Conservation (phyloP, 1,284 basidiomycete genomes). For the Leccinum fallax region DNA sequence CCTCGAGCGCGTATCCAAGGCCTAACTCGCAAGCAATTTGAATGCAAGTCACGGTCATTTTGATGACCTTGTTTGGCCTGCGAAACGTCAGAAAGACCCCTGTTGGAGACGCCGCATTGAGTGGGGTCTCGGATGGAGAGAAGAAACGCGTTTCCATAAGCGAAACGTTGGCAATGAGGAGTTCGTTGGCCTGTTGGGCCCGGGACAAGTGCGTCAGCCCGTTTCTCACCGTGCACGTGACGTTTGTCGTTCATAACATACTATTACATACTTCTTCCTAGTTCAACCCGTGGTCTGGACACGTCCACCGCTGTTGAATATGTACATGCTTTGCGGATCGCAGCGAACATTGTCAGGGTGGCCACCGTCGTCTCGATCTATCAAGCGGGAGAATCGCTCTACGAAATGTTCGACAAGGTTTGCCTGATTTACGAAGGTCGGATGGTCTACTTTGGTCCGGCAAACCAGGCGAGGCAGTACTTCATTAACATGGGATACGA, state of each 20-base stretch:
- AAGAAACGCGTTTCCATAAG: constrained; percentile 71
- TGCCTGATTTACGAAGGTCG: constrained; percentile 70
- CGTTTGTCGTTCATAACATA: background rate
- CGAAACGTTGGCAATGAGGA: constrained; percentile 49
- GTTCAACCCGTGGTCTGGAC: constrained; percentile 73
- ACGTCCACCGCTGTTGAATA: constrained; percentile 71
- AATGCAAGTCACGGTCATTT: constrained; percentile 50
- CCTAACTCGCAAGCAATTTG: constrained; percentile 47
- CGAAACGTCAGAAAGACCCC: constrained; percentile 58
- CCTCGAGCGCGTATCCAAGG: constrained; percentile 51
- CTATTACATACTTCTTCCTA: constrained; percentile 20
- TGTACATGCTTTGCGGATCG: constrained; percentile 59
- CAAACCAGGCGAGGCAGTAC: constrained; percentile 60
- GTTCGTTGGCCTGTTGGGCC: constrained; percentile 43
- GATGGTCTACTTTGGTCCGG: constrained; percentile 73
- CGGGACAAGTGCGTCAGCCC: constrained; percentile 49
- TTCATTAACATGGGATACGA: constrained; percentile 73
- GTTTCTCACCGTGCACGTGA: background rate
- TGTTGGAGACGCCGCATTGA: constrained; percentile 75
- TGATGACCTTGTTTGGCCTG: constrained; percentile 74
- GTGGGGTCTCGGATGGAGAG: constrained; percentile 84
- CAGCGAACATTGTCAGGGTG: constrained; percentile 55
- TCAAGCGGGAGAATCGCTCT: constrained; percentile 62
- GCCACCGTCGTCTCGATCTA: constrained; percentile 71
- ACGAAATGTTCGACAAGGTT: constrained; percentile 68